phyloP scores from a whole-genome alignment of 192 early-diverging fungal species.

The Coemansia sp. region DNA sequence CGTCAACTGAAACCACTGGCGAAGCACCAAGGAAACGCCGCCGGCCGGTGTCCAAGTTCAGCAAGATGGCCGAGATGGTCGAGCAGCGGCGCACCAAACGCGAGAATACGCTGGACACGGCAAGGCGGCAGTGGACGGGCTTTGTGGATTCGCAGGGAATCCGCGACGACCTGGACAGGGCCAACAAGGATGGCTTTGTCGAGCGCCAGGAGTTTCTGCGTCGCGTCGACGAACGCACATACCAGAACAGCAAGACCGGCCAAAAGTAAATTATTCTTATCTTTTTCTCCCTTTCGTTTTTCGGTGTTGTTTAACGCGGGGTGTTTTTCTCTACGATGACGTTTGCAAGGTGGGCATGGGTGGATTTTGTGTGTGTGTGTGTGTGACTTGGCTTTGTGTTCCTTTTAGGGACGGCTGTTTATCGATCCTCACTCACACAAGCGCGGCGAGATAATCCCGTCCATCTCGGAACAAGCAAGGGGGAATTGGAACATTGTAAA shows the following conservation, averaged over 20 bases:
- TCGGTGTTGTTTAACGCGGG: too few species aligned
- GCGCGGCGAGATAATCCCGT: background rate
- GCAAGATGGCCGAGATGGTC: conserved; percentile 42
- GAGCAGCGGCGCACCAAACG: conserved; percentile 43
- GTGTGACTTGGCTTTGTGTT: background rate
- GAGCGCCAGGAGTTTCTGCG: conserved; percentile 51
- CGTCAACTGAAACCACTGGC: background rate
- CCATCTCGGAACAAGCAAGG: too few species aligned
- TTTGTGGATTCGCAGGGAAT: conserved; percentile 45
- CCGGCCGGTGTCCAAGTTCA: conserved; percentile 46
- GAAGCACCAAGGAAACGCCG: background rate
- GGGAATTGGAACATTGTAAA: too few species aligned
- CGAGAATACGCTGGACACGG: conserved; percentile 46
- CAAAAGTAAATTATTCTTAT: background rate
- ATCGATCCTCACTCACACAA: background rate
- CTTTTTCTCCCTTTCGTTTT: background rate
- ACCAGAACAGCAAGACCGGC: conserved; percentile 13
- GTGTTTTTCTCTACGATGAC: too few species aligned
- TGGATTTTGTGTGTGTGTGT: too few species aligned
- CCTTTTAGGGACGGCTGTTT: too few species aligned
- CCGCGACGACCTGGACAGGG: conserved; percentile 48
- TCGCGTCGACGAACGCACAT: conserved; percentile 46
- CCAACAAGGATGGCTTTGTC: conserved; percentile 55
- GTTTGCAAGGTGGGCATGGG: too few species aligned
- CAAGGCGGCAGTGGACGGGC: conserved; percentile 46